Conservation (phyloP, 352 stramenopile species). For the Phytophthora lateralis region DNA sequence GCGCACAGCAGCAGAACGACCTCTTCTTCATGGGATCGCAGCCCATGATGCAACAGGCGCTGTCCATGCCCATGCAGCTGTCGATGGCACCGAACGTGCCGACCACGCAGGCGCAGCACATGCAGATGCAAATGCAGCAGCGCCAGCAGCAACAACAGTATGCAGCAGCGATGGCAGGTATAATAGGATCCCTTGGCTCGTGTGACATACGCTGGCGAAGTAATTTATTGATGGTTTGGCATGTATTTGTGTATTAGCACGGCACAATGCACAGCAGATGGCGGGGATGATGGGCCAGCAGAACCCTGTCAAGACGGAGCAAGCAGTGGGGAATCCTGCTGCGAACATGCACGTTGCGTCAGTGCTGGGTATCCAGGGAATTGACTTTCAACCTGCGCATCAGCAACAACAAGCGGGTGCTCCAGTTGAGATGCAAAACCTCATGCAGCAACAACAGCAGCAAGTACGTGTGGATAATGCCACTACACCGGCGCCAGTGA, state of each 20-base stretch:
- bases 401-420: slow-evolving; percentile 5
- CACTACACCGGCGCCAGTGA: slow-evolving; percentile 26
- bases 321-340: slow-evolving; percentile 2
- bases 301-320: not conserved
- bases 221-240: not conserved
- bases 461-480: slow-evolving; percentile 3
- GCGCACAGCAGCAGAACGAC: slow-evolving; percentile 20
- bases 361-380: slow-evolving; percentile 22
- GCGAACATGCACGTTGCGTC: slow-evolving; percentile 27
- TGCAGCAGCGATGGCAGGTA: slow-evolving; percentile 39
- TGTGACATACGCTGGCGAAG: too few relatives aligned
- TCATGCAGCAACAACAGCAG: not conserved
- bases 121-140: slow-evolving; percentile 47
- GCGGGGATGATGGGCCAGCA: slow-evolving; percentile 33
- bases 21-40: slow-evolving; percentile 43
- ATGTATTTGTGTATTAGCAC: slow-evolving; percentile 13
- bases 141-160: slow-evolving; percentile 43
- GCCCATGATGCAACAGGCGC: slow-evolving; percentile 34
- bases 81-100: slow-evolving; percentile 34
- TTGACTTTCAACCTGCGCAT: slow-evolving; percentile 9
- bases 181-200: not conserved
- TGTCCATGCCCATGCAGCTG: slow-evolving; percentile 29
- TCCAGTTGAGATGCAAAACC: slow-evolving; percentile 9
- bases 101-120: slow-evolving; percentile 32
- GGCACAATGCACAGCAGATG: slow-evolving; percentile 32